Percentiles rank a stretch among this genome's conserved stretches.
phyloP scores from a whole-genome alignment of 192 early-diverging fungal species.

The Powellomyces hirtus region DNA sequence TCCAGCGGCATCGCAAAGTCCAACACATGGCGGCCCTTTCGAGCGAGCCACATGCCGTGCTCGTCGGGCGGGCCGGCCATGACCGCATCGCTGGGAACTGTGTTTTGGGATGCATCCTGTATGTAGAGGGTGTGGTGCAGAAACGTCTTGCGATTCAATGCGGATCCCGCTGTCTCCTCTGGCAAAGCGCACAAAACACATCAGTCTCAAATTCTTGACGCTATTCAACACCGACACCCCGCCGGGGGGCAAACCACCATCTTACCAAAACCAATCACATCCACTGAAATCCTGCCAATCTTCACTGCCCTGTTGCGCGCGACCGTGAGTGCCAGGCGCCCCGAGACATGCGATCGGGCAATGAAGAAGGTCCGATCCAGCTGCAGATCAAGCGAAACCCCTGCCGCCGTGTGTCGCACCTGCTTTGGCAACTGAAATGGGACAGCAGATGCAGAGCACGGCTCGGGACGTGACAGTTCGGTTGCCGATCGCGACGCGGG shows the following conservation, averaged over 20 bases:
- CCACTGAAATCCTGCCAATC: constrained; percentile 32
- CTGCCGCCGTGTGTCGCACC: background rate
- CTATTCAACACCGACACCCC: no score
- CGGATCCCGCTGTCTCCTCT: background rate
- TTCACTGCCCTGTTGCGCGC: constrained; percentile 23
- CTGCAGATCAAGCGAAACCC: constrained; percentile 20
- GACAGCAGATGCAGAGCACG: no score
- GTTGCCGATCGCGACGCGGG: no score
- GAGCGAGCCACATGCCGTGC: constrained; percentile 52
- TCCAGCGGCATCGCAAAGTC: constrained; percentile 30
- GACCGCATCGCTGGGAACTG: constrained; percentile 42
- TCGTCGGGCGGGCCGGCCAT: constrained; percentile 47
- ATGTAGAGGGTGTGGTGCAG: constrained; percentile 29
- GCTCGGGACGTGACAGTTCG: no score
- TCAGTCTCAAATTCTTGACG: no score
- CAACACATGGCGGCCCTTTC: constrained; percentile 33
- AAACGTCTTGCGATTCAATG: constrained; percentile 19
- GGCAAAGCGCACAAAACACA: background rate
- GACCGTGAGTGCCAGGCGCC: constrained; percentile 21
- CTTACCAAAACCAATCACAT: constrained; percentile 30
- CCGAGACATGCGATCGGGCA: constrained; percentile 25
- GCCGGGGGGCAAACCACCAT: background rate
- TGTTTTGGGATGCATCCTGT: constrained; percentile 19
- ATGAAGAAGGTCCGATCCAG: constrained; percentile 30
- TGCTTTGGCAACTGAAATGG: background rate